A percentile compares a stretch with the other conserved stretches of the same genome.
Conservation (phyloP, 106 monocot genomes). For the Ottelia alismoides region DNA sequence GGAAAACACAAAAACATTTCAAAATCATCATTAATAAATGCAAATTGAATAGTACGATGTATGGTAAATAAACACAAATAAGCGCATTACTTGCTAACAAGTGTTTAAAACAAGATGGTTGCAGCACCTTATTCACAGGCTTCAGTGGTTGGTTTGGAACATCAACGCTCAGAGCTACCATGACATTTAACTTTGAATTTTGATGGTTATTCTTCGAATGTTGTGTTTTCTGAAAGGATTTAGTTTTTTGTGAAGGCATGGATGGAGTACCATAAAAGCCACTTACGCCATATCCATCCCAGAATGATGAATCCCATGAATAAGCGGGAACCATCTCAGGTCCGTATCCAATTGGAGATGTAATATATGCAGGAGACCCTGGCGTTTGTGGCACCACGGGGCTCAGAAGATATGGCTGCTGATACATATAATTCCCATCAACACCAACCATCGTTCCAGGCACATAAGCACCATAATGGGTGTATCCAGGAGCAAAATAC, state of each 20-base stretch:
- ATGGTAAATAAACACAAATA: background rate
- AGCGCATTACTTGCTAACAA: background rate
- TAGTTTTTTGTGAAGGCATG: conserved; percentile 17
- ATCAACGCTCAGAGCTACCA: conserved; percentile 7
- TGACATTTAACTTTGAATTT: conserved; percentile 7
- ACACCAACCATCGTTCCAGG: conserved; percentile 30
- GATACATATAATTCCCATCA: conserved; percentile 60
- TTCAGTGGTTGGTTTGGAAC: conserved; percentile 25
- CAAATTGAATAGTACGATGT: background rate
- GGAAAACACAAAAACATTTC: conserved; percentile 3
- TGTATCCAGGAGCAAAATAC: conserved; percentile 46
- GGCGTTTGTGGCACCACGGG: conserved; percentile 23
- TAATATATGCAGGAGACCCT: conserved; percentile 35
- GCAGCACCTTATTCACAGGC: conserved; percentile 25
- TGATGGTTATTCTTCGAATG: conserved; percentile 13
- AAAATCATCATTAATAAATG: too few species aligned
- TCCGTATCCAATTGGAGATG: conserved; percentile 49
- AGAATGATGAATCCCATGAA: conserved; percentile 37
- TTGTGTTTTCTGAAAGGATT: conserved; percentile 19
- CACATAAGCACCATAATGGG: conserved; percentile 26
- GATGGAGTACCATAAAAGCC: conserved; percentile 19
- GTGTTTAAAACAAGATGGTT: background rate
- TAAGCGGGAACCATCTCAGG: conserved; percentile 37
- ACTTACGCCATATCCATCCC: conserved; percentile 21
- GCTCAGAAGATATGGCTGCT: conserved; percentile 33